Base-by-base conservation (phyloP, 176 grass and related monocot genomes). In the Stipa capillata region DNA sequence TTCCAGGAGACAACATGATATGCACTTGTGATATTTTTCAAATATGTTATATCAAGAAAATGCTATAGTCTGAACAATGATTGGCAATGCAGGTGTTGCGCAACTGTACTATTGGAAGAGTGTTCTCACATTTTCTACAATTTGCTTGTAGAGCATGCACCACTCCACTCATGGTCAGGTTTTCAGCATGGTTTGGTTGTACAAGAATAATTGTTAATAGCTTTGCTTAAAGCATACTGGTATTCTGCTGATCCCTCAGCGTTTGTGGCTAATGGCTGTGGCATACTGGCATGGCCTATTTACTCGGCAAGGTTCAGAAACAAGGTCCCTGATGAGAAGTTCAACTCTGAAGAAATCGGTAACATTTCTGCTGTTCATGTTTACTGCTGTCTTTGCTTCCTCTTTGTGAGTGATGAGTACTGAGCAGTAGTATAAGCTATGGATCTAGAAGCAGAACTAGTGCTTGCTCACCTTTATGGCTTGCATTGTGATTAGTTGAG, bases 1-100 rank as follows among this genome's bases (percentile, higher is more conserved):
- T 99, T 96, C 62, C 88, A 91, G 63, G 97, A 99, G 79, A 82
- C 44, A 7, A 85, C 87, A 29, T 94, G 82, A 84, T 79, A 56
- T 12, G 78, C 49, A 65, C 17, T 31, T 37, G 44, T 20, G 54
- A 70, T 56, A 71, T 39, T 74, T 25, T 49, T 81, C 12, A 50
- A 72, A 64, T 16, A 55, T 44, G 36, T 55, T 85, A 27, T 65
- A 63, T 82, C 54, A 65, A 71, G 82, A 31, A 74, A 65, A 64
- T 39, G 32, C 48, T 85, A 63, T 77, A 77, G 66, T 49, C 44
- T 85, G 78, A 76, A 81, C 64, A 81, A 64, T 82, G 64, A 57
- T 65, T 55, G 47, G 77, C 47, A 36, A 77, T 29, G 61, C 72
- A 49, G 55, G 65, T 56, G 78, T 73, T 58, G 29, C 39, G 5